Base-by-base conservation (phyloP, 2,329 filamentous ascomycete species). In the Teratosphaeria destructans region DNA sequence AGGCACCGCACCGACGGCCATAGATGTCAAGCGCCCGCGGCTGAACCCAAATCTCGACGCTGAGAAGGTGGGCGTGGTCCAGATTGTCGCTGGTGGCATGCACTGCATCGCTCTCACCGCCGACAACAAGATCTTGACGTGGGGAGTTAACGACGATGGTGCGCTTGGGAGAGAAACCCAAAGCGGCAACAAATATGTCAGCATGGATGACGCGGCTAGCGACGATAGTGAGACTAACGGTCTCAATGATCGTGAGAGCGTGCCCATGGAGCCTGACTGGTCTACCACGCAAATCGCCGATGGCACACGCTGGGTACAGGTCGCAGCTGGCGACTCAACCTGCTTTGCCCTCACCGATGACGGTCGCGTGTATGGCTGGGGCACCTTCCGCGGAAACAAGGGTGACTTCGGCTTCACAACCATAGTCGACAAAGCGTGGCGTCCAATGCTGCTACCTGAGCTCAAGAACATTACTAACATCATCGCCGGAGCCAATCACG, bases 121-220 rank as follows among this genome's bases (percentile, higher is more conserved):
- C 64, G 87, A 93, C 73, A 90, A 91, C 77, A 86, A 85, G 75
- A 88, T 95, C 66, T 76, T 90, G 57, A 90, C 88, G 29, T 95
- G 90, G 90, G 90, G 90, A 57, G 89, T 94, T 66, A 94, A 94
- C 71, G 90, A 95, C 70, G 85, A 90, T 69, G 87, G 88, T 62
- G 88, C 90, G 8, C 81, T 95, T 35, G 90, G 89, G 47, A 81
- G 90, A 69, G 82, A 88, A 69, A 91, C 88, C 2, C 76, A 75
- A 16, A 86, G 86, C 54, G 84, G 84, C 60, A 73, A 80, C 68
- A 78, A 77, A 61, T 79, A 82, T 60, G 74, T 81, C 53, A 76
- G 78, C 52, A 76, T 74, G 27, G 81, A 84, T 58, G 82, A 83
- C n/a, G 80, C 79, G 2, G 79, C 78, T 11, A 64, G 82, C 61